Evolutionary conservation across 306 rosid genomes (phyloP).

Genomic region (Canavalia ensiformis): DNA sequence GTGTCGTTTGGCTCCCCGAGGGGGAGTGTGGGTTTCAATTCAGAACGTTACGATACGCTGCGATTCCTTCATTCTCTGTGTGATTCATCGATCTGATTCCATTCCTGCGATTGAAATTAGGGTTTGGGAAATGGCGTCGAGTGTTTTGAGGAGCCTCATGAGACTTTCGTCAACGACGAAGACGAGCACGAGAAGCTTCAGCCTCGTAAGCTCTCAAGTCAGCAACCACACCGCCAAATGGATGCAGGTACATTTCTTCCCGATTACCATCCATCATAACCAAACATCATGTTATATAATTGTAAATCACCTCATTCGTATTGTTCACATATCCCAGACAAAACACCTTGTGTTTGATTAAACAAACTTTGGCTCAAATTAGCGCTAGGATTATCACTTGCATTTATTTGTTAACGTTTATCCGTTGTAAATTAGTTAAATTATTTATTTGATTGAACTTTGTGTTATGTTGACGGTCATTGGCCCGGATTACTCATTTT

Average conservation of each 20-base stretch:
- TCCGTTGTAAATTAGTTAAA: neutral
- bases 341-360: neutral
- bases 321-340: neutral
- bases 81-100: constrained; percentile 40
- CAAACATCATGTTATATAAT: constrained; percentile 5
- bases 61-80: constrained; percentile 13
- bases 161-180: constrained; percentile 57
- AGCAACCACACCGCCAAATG: constrained; percentile 82
- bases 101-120: constrained; percentile 5
- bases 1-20: neutral
- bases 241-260: constrained; percentile 74
- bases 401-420: neutral
- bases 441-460: neutral
- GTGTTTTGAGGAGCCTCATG: constrained; percentile 69
- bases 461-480: neutral
- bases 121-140: constrained; percentile 74
- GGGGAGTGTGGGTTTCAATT: neutral
- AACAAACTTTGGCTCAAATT: constrained; percentile 16
- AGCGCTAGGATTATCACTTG: constrained; percentile 18
- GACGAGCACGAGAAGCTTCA: constrained; percentile 58
- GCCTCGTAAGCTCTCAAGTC: constrained; percentile 67
- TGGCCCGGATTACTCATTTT: neutral
- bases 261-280: neutral
- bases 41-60: neutral
- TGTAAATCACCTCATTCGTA: neutral